Conservation (phyloP, 495 filamentous ascomycete species). For the Aspergillus wentii region DNA sequence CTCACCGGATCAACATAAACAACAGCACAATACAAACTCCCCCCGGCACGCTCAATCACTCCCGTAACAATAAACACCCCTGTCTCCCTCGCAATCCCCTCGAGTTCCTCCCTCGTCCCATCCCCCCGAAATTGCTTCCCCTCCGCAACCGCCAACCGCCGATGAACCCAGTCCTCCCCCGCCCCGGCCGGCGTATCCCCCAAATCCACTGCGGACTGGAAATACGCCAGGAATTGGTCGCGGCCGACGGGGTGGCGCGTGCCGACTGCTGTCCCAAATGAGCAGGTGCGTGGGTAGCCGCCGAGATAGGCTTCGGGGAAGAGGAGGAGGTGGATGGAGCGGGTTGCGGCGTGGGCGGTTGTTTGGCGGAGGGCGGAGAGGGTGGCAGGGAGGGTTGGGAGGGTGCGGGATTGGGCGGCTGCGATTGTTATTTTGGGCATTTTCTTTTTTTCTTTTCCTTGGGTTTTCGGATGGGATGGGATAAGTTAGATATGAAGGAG, state of each 20-base stretch:
- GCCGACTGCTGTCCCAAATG: slow-evolving; percentile 73
- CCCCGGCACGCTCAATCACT: slow-evolving; percentile 72
- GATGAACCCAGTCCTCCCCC: slow-evolving; percentile 66
- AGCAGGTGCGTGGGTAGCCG: slow-evolving; percentile 79
- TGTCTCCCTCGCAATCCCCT: slow-evolving; percentile 66
- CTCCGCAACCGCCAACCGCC: slow-evolving; percentile 49
- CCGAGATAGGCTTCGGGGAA: slow-evolving; percentile 94
- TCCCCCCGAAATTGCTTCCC: slow-evolving; percentile 60
- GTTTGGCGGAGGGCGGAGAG: slow-evolving; percentile 58
- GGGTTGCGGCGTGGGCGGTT: slow-evolving; percentile 32
- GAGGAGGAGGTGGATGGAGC: slow-evolving; percentile 68
- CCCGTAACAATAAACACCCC: slow-evolving; percentile 77
- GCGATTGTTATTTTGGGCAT: slow-evolving; percentile 62
- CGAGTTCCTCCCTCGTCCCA: slow-evolving; percentile 77
- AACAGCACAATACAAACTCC: slow-evolving; percentile 78
- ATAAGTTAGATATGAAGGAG: neutral
- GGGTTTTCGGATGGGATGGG: neutral
- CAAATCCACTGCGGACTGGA: slow-evolving; percentile 72
- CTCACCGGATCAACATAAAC: slow-evolving; percentile 74
- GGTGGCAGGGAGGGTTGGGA: slow-evolving; percentile 57
- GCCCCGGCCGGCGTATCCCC: slow-evolving; percentile 78
- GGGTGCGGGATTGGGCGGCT: slow-evolving; percentile 72
- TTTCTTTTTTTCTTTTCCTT: neutral
- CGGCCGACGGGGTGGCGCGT: slow-evolving; percentile 61
- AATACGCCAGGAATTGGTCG: slow-evolving; percentile 82